A percentile compares a stretch with the other conserved stretches of the same genome.
These are phyloP conservation scores for Xanthoconium separans DNA, from an alignment of 1,284 basidiomycete genomes.

Conservation along the genomic window DNA sequence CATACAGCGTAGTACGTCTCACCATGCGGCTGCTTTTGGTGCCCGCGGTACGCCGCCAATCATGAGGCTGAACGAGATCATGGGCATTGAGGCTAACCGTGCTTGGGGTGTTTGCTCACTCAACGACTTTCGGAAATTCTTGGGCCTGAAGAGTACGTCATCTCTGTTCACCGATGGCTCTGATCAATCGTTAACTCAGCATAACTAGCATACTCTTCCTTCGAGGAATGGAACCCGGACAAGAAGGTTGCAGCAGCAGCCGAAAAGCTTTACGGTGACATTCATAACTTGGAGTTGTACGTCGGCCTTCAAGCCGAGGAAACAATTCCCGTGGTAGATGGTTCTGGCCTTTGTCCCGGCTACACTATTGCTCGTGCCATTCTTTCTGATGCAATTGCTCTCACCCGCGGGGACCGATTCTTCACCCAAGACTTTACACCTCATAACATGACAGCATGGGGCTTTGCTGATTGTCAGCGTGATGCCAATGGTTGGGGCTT, in stretches of 20 bases:
- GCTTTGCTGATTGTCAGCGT: slow-evolving; percentile 75
- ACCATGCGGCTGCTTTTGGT: slow-evolving; percentile 75
- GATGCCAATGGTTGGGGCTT: slow-evolving; percentile 66
- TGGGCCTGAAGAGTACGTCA: slow-evolving; percentile 68
- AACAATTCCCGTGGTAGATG: slow-evolving; percentile 72
- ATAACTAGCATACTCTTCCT: slow-evolving; percentile 53
- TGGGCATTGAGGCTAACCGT: slow-evolving; percentile 78
- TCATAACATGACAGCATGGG: slow-evolving; percentile 80
- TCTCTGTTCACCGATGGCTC: neutral
- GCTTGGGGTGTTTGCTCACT: slow-evolving; percentile 82
- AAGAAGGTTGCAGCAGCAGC: slow-evolving; percentile 70
- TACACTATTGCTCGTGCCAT: slow-evolving; percentile 88
- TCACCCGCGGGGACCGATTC: slow-evolving; percentile 82
- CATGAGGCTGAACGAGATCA: slow-evolving; percentile 78
- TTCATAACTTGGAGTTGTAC: slow-evolving; percentile 82
- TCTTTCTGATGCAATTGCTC: slow-evolving; percentile 82
- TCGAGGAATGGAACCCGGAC: slow-evolving; percentile 83
- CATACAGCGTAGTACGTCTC: slow-evolving; percentile 52
- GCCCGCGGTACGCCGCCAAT: slow-evolving; percentile 74
- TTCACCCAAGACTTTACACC: slow-evolving; percentile 83
- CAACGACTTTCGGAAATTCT: slow-evolving; percentile 83
- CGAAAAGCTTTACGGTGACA: slow-evolving; percentile 73
- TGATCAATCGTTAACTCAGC: neutral
- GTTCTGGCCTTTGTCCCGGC: slow-evolving; percentile 80
- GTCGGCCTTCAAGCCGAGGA: slow-evolving; percentile 72